Evolutionary conservation across 139 green algal genomes (phyloP).

Genomic region (Coccomyxa sp.): DNA sequence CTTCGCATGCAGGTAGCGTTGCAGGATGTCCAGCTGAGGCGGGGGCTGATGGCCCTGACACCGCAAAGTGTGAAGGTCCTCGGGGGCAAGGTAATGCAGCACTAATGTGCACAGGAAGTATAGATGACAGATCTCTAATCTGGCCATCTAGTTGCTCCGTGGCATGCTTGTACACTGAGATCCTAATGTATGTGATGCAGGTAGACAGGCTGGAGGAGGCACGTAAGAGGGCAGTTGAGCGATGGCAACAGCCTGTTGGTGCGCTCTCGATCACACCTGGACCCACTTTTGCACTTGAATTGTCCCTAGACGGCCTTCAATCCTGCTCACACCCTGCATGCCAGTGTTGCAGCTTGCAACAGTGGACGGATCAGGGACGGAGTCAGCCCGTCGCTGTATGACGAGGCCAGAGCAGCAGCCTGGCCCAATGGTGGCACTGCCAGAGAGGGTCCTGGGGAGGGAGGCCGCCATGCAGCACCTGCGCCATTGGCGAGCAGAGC

Average conservation of each 20-base stretch:
- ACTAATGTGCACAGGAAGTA: neutral
- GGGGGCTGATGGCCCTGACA: constrained; percentile 62
- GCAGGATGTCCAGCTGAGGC: constrained; percentile 31
- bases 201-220: neutral
- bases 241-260: neutral
- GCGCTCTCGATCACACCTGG: no score
- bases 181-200: neutral
- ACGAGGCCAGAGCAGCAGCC: no score
- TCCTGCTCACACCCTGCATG: no score
- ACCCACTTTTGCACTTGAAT: no score
- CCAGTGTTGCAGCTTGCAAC: no score
- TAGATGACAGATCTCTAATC: neutral
- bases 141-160: neutral
- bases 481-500: no score
- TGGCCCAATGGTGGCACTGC: no score
- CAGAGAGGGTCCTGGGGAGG: no score
- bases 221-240: neutral
- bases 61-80: constrained; percentile 53
- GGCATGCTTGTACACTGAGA: neutral
- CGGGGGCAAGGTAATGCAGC: constrained; percentile 42
- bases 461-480: no score
- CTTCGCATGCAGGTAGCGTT: constrained; percentile 47
- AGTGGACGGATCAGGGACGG: no score
- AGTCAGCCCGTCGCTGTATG: no score
- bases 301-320: no score